A percentile compares a stretch with the other conserved stretches of the same genome.
phyloP scores from a whole-genome alignment of 257 asterid genomes.

The Nicotiana obtusifolia region DNA sequence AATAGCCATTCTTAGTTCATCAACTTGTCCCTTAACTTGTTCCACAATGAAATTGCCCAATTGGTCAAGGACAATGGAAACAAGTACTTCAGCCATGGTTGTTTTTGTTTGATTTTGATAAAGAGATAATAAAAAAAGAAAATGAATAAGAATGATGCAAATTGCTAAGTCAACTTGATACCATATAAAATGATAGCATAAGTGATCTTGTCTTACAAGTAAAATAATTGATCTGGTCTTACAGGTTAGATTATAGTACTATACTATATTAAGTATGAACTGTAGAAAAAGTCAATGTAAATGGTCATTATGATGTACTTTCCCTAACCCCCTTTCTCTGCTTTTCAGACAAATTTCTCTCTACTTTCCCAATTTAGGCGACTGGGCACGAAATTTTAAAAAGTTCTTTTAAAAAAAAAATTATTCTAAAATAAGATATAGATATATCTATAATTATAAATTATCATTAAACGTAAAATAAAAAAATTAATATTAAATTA shows the following conservation, averaged over 20 bases:
- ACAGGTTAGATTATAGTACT: background rate
- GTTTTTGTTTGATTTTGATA: background rate
- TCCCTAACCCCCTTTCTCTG: background rate
- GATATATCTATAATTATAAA: no score
- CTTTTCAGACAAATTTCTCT: background rate
- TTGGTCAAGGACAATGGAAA: slow-evolving; percentile 7
- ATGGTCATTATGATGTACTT: background rate
- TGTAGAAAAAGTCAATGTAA: background rate
- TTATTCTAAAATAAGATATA: no score
- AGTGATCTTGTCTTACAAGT: background rate
- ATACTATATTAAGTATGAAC: background rate
- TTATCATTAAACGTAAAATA: no score
- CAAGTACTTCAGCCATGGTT: slow-evolving; percentile 10
- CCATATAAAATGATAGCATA: background rate
- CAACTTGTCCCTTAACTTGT: slow-evolving; percentile 2
- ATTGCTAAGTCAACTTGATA: background rate
- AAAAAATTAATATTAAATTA: no score
- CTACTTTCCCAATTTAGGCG: no score
- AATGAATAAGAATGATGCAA: background rate
- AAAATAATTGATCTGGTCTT: background rate
- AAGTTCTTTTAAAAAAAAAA: no score
- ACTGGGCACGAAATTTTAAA: no score
- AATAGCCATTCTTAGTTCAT: slow-evolving; percentile 8
- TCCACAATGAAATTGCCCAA: slow-evolving; percentile 10
- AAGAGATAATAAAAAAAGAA: background rate